Evolutionary conservation across 306 rosid species (phyloP).

Genomic region (Cicer judaicum): DNA sequence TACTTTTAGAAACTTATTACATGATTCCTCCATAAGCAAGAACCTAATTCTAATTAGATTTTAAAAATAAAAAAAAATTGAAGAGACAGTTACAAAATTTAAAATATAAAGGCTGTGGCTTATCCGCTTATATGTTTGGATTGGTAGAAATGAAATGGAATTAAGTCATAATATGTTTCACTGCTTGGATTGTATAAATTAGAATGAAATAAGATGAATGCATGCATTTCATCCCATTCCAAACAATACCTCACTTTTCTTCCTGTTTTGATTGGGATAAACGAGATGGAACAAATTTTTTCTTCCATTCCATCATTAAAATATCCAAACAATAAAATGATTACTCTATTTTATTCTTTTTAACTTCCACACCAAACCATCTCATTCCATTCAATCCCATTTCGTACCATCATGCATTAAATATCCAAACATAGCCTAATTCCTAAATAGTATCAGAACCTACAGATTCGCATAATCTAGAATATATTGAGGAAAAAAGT

Average conservation of each 20-base stretch:
- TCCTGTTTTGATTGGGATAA: background rate
- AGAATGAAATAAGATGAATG: background rate
- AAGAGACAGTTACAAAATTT: background rate
- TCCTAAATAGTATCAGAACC: background rate
- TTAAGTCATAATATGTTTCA: background rate
- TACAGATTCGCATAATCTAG: conserved; percentile 1
- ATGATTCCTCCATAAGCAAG: background rate
- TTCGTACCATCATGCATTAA: background rate
- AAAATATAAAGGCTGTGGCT: background rate
- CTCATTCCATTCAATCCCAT: background rate
- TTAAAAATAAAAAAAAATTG: background rate
- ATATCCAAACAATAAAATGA: background rate
- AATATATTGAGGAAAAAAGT: conserved; percentile 22
- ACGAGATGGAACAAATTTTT: background rate
- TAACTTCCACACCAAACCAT: background rate
- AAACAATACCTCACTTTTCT: conserved; percentile 7
- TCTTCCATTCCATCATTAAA: background rate
- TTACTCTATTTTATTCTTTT: conserved; percentile 2
- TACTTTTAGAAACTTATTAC: background rate
- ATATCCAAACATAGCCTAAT: background rate
- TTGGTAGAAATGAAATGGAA: background rate
- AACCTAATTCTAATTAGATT: background rate
- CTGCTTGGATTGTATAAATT: background rate
- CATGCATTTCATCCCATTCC: conserved; percentile 1
- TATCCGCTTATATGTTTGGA: background rate